Evolutionary conservation across 2,329 filamentous ascomycete species (phyloP).

Genomic region (Cladosporium sp.): DNA sequence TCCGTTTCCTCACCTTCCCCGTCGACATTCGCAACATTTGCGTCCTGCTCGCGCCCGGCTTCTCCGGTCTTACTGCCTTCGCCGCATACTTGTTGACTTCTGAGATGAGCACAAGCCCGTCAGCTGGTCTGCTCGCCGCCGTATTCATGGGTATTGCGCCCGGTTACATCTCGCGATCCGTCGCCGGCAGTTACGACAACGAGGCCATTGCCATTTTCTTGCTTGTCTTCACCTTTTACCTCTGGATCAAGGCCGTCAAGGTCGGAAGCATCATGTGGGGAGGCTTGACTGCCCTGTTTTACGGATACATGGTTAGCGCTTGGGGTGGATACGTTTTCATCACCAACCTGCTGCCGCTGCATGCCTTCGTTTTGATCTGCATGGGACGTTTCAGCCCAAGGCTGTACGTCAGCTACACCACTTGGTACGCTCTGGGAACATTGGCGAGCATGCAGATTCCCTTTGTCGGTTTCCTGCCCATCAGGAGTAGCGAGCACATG

Average conservation of each 20-base stretch:
- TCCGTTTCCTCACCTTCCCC: constrained; percentile 82
- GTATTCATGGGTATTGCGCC: constrained; percentile 97
- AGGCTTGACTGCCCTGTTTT: constrained; percentile 88
- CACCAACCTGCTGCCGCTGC: constrained; percentile 90
- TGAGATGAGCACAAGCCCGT: constrained; percentile 94
- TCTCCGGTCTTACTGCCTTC: constrained; percentile 88
- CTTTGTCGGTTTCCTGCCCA: constrained; percentile 94
- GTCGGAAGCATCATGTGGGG: constrained; percentile 96
- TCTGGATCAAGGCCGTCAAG: constrained; percentile 99
- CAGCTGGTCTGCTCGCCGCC: constrained; percentile 89
- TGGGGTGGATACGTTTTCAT: constrained; percentile 99
- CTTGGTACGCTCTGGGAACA: constrained; percentile 95
- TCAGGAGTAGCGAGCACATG: constrained; percentile 98
- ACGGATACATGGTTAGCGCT: constrained; percentile 99
- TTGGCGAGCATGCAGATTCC: constrained; percentile 99
- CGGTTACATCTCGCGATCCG: constrained; percentile 95
- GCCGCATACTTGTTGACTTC: constrained; percentile 93
- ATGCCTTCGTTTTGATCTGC: constrained; percentile 87
- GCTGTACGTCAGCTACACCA: constrained; percentile 94
- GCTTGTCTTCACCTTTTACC: constrained; percentile 95
- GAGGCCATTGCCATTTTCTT: constrained; percentile 99
- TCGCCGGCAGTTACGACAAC: constrained; percentile 98
- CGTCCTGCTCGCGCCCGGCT: constrained; percentile 89
- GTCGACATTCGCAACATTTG: constrained; percentile 99
- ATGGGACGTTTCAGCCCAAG: constrained; percentile 96